phyloP scores from a whole-genome alignment of 306 rosid genomes.

The Fragaria ananassa region DNA sequence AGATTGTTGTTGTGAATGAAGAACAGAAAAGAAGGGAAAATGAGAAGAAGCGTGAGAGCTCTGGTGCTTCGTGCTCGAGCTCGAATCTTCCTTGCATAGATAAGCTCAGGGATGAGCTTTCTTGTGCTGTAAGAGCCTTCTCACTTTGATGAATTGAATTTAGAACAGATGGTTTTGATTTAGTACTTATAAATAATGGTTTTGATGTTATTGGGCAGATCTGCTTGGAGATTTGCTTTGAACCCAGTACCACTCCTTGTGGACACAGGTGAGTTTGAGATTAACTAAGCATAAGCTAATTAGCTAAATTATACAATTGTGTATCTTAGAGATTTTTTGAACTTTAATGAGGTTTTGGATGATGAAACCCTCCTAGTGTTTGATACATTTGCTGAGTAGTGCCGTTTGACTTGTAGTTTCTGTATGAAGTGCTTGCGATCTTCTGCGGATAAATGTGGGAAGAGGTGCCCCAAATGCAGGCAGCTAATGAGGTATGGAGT shows the following conservation, averaged over 20 bases:
- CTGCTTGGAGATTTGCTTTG: constrained; percentile 90
- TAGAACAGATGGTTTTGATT: neutral
- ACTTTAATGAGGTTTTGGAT: neutral
- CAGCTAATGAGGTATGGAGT: constrained; percentile 61
- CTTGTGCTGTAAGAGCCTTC: constrained; percentile 74
- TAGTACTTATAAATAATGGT: too few relatives aligned
- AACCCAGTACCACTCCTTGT: constrained; percentile 95
- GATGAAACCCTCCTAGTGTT: neutral
- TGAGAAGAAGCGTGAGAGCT: constrained; percentile 28
- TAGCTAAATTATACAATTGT: neutral
- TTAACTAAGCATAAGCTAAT: neutral
- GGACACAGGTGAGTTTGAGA: constrained; percentile 73
- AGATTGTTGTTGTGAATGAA: constrained; percentile 18
- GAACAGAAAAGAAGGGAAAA: constrained; percentile 36
- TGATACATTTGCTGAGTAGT: constrained; percentile 20
- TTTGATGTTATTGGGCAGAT: constrained; percentile 40
- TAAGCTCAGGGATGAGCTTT: constrained; percentile 88
- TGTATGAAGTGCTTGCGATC: constrained; percentile 81
- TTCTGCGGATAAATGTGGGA: constrained; percentile 93
- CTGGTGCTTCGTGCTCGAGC: constrained; percentile 33
- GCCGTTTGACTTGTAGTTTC: constrained; percentile 47
- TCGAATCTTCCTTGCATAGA: constrained; percentile 71
- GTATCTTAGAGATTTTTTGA: neutral
- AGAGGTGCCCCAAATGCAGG: constrained; percentile 91
- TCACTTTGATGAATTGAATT: neutral